phyloP scores from a whole-genome alignment of 768 basidiomycete genomes.

The Termitomyces sp. region DNA sequence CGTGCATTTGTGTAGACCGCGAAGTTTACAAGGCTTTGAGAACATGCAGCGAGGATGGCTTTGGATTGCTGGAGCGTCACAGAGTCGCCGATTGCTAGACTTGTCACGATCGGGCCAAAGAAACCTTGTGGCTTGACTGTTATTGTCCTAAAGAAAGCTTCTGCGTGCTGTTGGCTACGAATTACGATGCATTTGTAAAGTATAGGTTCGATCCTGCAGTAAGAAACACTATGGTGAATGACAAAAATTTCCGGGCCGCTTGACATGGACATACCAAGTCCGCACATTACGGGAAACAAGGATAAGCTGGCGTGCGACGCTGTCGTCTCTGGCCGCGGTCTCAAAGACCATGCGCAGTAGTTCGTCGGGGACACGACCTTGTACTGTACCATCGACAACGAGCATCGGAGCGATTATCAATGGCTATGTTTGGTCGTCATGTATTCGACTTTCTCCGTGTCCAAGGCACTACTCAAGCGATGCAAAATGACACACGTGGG shows the following conservation, averaged over 20 bases:
- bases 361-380: slow-evolving; percentile 16
- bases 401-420: slow-evolving; percentile 1
- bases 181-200: slow-evolving; percentile 22
- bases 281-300: slow-evolving; percentile 19
- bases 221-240: neutral
- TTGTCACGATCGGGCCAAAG: slow-evolving; percentile 4
- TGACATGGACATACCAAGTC: slow-evolving; percentile 16
- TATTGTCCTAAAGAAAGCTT: slow-evolving; percentile 14
- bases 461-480: neutral
- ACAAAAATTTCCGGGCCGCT: neutral
- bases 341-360: slow-evolving; percentile 21
- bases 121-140: slow-evolving; percentile 9
- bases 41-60: slow-evolving; percentile 12
- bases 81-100: slow-evolving; percentile 12
- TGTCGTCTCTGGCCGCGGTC: slow-evolving; percentile 17
- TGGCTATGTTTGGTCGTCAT: neutral
- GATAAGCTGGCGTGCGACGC: slow-evolving; percentile 16
- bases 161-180: slow-evolving; percentile 13
- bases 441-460: neutral
- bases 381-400: neutral
- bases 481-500: neutral
- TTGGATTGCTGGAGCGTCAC: slow-evolving; percentile 16
- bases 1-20: slow-evolving; percentile 12
- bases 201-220: slow-evolving; percentile 20
- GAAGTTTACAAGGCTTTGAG: slow-evolving; percentile 10